Evolutionary conservation across 129 eudicot genomes (phyloP).

Genomic region (Calendula officinalis): DNA sequence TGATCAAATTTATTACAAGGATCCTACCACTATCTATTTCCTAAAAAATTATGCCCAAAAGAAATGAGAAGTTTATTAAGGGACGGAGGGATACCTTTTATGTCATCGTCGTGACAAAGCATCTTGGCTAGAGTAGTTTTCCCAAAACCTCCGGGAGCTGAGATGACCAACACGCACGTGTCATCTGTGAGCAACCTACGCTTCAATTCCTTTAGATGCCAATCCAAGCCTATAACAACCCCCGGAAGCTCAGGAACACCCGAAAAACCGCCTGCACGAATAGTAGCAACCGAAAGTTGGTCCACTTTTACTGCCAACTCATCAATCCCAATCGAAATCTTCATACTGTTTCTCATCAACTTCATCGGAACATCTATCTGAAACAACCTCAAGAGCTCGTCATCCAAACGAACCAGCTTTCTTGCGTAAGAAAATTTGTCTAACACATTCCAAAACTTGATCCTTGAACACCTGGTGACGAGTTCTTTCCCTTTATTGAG

Average conservation of each 20-base stretch:
- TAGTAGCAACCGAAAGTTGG: not conserved
- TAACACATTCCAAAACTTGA: conserved; percentile 1
- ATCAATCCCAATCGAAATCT: not conserved
- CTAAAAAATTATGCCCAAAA: too few species aligned
- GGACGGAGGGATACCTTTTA: too few species aligned
- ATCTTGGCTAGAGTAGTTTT: too few species aligned
- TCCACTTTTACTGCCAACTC: not conserved
- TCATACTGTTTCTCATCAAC: not conserved
- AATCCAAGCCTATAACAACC: not conserved
- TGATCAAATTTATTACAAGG: too few species aligned
- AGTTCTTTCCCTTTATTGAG: conserved; percentile 21
- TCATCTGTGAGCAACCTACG: conserved; percentile 21
- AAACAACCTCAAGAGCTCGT: conserved; percentile 13
- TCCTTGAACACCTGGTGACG: conserved; percentile 15
- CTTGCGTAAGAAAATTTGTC: conserved; percentile 2
- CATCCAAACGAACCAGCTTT: conserved; percentile 11
- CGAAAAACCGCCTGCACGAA: conserved; percentile 6
- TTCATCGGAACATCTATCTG: conserved; percentile 1
- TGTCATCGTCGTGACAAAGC: too few species aligned
- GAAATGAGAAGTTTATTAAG: too few species aligned
- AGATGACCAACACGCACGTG: conserved; percentile 12
- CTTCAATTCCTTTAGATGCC: conserved; percentile 29
- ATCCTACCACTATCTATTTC: too few species aligned
- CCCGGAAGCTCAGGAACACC: conserved; percentile 10
- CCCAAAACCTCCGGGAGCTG: conserved; percentile 53